A percentile compares a stretch with the other conserved stretches of the same genome.
phyloP scores from a whole-genome alignment of 176 grass and related monocot genomes.

The Aegilops longissima region DNA sequence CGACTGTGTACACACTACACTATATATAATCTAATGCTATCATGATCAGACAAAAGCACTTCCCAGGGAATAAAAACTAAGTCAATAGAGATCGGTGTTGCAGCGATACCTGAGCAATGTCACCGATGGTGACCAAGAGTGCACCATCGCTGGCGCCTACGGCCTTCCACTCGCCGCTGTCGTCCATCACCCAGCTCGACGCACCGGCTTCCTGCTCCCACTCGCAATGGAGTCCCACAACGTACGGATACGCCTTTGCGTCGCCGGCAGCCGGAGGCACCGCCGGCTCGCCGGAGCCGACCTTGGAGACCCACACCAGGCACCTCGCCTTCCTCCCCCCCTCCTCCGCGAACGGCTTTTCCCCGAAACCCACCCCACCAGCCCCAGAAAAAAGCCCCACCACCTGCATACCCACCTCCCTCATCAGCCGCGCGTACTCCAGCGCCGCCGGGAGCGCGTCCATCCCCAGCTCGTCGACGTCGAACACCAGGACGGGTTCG shows the following conservation, averaged over 20 bases:
- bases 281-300: constrained; percentile 21
- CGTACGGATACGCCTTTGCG: constrained; percentile 62
- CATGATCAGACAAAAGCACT: too few species aligned
- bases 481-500: constrained; percentile 39
- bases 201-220: constrained; percentile 32
- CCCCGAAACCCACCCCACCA: constrained; percentile 23
- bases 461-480: constrained; percentile 32
- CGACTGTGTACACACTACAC: neutral
- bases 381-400: constrained; percentile 40
- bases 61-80: too few species aligned
- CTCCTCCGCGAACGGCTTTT: constrained; percentile 46
- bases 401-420: constrained; percentile 53
- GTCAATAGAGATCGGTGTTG: too few species aligned
- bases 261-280: constrained; percentile 16
- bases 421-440: constrained; percentile 57
- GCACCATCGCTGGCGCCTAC: constrained; percentile 37
- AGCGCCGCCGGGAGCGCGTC: constrained; percentile 28
- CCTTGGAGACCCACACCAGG: constrained; percentile 58
- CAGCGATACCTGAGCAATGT: constrained; percentile 73
- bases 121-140: constrained; percentile 71
- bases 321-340: constrained; percentile 61
- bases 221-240: constrained; percentile 62
- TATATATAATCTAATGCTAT: too few species aligned
- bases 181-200: constrained; percentile 45
- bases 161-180: constrained; percentile 46